Percentiles rank a stretch among this genome's conserved stretches.
Conservation (phyloP, 2,329 filamentous ascomycete species). For the Trichoderma atrobrunneum region DNA sequence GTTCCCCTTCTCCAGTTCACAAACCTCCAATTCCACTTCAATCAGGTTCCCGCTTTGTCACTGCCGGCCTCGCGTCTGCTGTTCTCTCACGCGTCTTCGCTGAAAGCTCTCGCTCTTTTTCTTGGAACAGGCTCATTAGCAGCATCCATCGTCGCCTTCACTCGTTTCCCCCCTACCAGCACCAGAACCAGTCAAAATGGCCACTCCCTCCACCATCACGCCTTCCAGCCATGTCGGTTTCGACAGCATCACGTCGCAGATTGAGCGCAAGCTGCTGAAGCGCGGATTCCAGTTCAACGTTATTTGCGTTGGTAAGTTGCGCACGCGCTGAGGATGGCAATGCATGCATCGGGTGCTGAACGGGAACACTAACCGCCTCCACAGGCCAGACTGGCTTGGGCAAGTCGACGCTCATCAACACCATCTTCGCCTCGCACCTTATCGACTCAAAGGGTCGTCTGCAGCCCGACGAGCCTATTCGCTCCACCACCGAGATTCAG, state of each 20-base stretch:
- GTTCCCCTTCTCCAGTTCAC: slow-evolving; percentile 36
- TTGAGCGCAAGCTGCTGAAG: slow-evolving; percentile 99
- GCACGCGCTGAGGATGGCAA: background rate
- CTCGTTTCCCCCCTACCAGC: background rate
- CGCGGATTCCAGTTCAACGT: slow-evolving; percentile 99
- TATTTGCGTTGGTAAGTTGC: slow-evolving; percentile 90
- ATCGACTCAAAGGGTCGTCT: slow-evolving; percentile 98
- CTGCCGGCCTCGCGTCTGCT: slow-evolving; percentile 19
- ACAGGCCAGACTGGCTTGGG: slow-evolving; percentile 95
- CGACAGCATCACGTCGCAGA: slow-evolving; percentile 99
- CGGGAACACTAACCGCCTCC: slow-evolving; percentile 19
- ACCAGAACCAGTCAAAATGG: slow-evolving; percentile 42
- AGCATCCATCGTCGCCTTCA: slow-evolving; percentile 12
- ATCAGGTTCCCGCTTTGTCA: slow-evolving; percentile 26
- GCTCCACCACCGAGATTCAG: slow-evolving; percentile 96
- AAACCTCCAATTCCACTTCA: slow-evolving; percentile 29
- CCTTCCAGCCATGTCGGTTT: slow-evolving; percentile 99
- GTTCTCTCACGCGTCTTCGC: slow-evolving; percentile 24
- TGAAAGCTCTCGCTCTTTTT: slow-evolving; percentile 30
- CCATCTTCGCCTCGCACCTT: slow-evolving; percentile 98
- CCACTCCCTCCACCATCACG: slow-evolving; percentile 68
- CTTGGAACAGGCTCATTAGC: slow-evolving; percentile 35
- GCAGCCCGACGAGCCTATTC: slow-evolving; percentile 86
- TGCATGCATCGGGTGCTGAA: background rate
- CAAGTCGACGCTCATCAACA: slow-evolving; percentile 99